A percentile compares a stretch with the other conserved stretches of the same genome.
Evolutionary conservation across 2,329 filamentous ascomycete species (phyloP).

Genomic region (Neonectria magnoliae): DNA sequence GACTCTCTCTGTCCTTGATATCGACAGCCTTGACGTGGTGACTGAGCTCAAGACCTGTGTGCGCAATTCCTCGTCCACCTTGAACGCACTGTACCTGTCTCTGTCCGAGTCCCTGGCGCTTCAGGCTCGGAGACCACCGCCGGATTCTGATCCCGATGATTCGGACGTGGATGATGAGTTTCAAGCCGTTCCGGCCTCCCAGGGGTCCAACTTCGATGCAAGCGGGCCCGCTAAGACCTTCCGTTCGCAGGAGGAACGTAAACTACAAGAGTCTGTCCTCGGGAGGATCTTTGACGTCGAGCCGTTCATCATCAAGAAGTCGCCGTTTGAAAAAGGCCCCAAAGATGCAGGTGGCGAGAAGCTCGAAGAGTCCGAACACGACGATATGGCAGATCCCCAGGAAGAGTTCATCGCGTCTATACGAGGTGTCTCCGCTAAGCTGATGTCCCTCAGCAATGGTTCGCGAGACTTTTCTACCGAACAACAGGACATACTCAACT

Average conservation of each 20-base stretch:
- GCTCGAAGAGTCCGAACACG: conserved; percentile 35
- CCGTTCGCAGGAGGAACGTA: conserved; percentile 63
- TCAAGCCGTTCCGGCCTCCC: conserved; percentile 52
- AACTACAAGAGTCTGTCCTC: conserved; percentile 63
- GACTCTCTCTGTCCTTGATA: conserved; percentile 66
- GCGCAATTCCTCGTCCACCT: conserved; percentile 62
- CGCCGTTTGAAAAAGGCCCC: conserved; percentile 41
- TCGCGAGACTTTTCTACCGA: conserved; percentile 46
- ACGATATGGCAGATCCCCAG: conserved; percentile 38
- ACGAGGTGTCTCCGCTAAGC: conserved; percentile 52
- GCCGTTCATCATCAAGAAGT: conserved; percentile 50
- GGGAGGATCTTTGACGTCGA: conserved; percentile 64
- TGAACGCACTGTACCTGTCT: conserved; percentile 66
- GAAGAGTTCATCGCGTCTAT: conserved; percentile 48
- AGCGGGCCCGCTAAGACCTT: conserved; percentile 57
- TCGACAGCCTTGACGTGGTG: conserved; percentile 66
- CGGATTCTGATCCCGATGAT: conserved; percentile 56
- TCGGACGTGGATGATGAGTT: conserved; percentile 67
- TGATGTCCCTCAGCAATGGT: conserved; percentile 55
- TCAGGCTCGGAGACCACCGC: conserved; percentile 49
- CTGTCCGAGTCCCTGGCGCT: conserved; percentile 64
- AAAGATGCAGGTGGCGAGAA: conserved; percentile 30
- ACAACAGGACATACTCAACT: conserved; percentile 60
- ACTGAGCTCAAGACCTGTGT: conserved; percentile 66
- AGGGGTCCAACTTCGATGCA: conserved; percentile 48